A percentile compares a stretch with the other conserved stretches of the same genome.
phyloP scores from a whole-genome alignment of 2,329 filamentous ascomycete species.

The Colletotrichum simmondsii region DNA sequence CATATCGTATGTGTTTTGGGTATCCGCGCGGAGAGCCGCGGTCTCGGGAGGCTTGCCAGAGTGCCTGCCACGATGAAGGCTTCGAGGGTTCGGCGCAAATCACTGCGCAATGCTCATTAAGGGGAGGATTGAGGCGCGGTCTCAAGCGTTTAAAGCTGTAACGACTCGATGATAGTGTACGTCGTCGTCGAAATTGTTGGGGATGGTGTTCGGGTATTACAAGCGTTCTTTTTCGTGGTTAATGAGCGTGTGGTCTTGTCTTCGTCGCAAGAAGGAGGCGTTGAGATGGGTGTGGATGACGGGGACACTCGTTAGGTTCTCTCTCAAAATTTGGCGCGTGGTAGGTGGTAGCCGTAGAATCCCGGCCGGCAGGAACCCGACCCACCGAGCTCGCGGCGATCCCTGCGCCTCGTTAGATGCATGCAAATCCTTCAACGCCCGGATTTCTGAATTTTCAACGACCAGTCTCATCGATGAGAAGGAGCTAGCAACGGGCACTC shows the following conservation, averaged over 20 bases:
- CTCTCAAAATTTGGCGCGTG: constrained; percentile 28
- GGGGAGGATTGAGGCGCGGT: background rate
- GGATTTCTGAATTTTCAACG: constrained; percentile 33
- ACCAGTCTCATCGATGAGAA: constrained; percentile 7
- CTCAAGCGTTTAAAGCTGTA: background rate
- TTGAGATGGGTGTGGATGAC: constrained; percentile 19
- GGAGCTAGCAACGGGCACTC: background rate
- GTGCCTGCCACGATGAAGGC: constrained; percentile 34
- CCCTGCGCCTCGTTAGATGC: constrained; percentile 25
- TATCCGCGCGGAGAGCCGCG: constrained; percentile 58
- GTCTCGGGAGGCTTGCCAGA: constrained; percentile 49
- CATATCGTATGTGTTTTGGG: constrained; percentile 50
- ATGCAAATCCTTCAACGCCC: constrained; percentile 18
- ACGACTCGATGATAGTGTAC: background rate
- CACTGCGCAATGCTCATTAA: constrained; percentile 10
- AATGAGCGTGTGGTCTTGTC: constrained; percentile 32
- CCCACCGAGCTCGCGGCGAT: constrained; percentile 12
- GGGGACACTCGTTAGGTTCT: constrained; percentile 14
- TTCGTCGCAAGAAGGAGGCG: constrained; percentile 37
- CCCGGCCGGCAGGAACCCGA: constrained; percentile 15
- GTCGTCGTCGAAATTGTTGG: background rate
- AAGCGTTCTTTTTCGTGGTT: background rate
- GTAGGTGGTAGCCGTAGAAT: constrained; percentile 17
- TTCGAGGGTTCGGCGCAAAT: constrained; percentile 23
- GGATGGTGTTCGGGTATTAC: background rate